phyloP scores from a whole-genome alignment of 1,284 basidiomycete species.

The Boletus smithii region DNA sequence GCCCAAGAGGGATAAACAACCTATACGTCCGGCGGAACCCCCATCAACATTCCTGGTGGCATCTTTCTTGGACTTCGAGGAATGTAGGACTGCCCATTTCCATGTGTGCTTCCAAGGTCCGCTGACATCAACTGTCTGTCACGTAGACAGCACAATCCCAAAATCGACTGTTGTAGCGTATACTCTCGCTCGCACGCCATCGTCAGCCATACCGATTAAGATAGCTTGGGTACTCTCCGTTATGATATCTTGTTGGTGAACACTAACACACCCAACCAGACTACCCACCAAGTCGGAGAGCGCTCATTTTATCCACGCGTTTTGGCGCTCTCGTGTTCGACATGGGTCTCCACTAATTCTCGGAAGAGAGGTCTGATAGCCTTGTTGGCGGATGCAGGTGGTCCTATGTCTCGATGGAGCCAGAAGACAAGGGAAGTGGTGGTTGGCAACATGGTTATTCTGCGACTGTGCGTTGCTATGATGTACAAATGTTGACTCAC shows the following conservation, averaged over 20 bases:
- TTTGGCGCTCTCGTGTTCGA: constrained; percentile 40
- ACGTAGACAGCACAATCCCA: constrained; percentile 46
- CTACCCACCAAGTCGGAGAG: constrained; percentile 34
- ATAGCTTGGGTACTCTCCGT: constrained; percentile 31
- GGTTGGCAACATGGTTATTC: constrained; percentile 48
- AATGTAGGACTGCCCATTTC: constrained; percentile 45
- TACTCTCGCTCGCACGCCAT: constrained; percentile 32
- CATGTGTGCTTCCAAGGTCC: not conserved
- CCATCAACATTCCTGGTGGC: constrained; percentile 47
- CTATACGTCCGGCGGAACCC: constrained; percentile 27
- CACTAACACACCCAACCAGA: constrained; percentile 26
- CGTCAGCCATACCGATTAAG: constrained; percentile 21
- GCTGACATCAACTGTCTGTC: constrained; percentile 4
- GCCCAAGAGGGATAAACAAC: constrained; percentile 31
- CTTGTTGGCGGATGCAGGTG: constrained; percentile 45
- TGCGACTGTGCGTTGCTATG: constrained; percentile 49
- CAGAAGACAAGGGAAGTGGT: constrained; percentile 39
- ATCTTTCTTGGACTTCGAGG: constrained; percentile 55
- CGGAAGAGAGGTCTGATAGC: constrained; percentile 36
- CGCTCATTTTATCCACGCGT: constrained; percentile 42
- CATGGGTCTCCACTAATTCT: constrained; percentile 18
- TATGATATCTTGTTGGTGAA: constrained; percentile 2
- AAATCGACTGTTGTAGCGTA: constrained; percentile 47
- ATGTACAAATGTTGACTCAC: not conserved
- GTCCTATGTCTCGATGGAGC: constrained; percentile 35